Evolutionary conservation across 148 eudicot genomes (phyloP).

Genomic region (Selenicereus undatus): DNA sequence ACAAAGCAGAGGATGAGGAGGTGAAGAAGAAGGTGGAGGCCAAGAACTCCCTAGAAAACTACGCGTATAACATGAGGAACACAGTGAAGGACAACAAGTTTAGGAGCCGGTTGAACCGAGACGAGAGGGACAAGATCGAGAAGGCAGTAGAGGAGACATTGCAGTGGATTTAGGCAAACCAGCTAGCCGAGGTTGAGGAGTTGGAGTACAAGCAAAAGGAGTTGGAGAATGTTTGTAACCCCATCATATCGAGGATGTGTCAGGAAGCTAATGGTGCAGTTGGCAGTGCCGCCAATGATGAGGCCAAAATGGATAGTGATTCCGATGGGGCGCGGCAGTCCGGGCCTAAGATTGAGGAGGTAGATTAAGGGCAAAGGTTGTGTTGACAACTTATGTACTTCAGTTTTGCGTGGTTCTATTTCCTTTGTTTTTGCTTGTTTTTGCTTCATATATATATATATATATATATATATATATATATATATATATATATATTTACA

Average conservation of each 20-base stretch:
- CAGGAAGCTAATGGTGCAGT: neutral
- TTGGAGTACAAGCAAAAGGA: slow-evolving; percentile 28
- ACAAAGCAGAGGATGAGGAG: slow-evolving; percentile 31
- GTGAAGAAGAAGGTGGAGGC: slow-evolving; percentile 32
- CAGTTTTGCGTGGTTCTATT: neutral
- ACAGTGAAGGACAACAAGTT: slow-evolving; percentile 32
- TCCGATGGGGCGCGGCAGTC: neutral
- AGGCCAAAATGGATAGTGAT: neutral
- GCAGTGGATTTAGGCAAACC: slow-evolving; percentile 29
- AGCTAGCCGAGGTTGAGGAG: slow-evolving; percentile 22
- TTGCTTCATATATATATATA: neutral
- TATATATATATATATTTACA: too few relatives aligned
- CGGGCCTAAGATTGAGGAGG: slow-evolving; percentile 13
- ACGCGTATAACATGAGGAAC: slow-evolving; percentile 29
- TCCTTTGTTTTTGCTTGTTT: slow-evolving; percentile 4
- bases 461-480: too few relatives aligned
- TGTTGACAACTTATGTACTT: neutral
- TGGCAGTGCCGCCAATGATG: neutral
- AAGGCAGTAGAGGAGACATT: slow-evolving; percentile 27
- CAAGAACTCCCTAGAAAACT: slow-evolving; percentile 16
- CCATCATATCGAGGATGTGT: slow-evolving; percentile 28
- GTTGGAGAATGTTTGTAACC: slow-evolving; percentile 26
- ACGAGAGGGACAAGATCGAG: slow-evolving; percentile 26
- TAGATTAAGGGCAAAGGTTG: neutral
- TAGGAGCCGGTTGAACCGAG: slow-evolving; percentile 5